Evolutionary conservation across 2,329 filamentous ascomycete species (phyloP).

Genomic region (Epichloe coenophiala): DNA sequence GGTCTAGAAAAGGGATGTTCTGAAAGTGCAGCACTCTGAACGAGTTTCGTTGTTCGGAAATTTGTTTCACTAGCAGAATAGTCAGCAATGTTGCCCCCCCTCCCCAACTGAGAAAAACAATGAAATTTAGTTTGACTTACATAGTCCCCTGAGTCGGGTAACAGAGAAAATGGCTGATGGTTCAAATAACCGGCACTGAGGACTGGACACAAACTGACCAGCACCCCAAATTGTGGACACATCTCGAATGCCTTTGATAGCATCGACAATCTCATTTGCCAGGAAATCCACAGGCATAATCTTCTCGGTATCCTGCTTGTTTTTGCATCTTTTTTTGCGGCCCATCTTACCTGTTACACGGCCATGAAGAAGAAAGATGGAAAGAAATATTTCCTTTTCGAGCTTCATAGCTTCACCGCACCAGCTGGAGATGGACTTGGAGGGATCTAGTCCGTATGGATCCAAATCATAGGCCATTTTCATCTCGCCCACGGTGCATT

Average conservation of each 20-base stretch:
- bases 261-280: slow-evolving; percentile 1
- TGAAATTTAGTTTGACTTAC: slow-evolving; percentile 12
- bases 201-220: slow-evolving; percentile 8
- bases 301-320: not conserved
- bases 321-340: not conserved
- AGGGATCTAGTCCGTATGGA: not conserved
- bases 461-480: slow-evolving; percentile 2
- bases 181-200: slow-evolving; percentile 3
- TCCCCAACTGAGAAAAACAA: not conserved
- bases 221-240: slow-evolving; percentile 5
- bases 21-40: slow-evolving; percentile 18
- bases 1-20: slow-evolving; percentile 18
- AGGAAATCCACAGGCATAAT: slow-evolving; percentile 1
- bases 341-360: not conserved
- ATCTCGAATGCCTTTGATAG: slow-evolving; percentile 1
- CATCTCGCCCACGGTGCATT: slow-evolving; percentile 13
- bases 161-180: slow-evolving; percentile 6
- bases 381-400: slow-evolving; percentile 7
- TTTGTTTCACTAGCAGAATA: slow-evolving; percentile 11
- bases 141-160: slow-evolving; percentile 5
- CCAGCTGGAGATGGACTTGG: slow-evolving; percentile 4
- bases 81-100: not conserved
- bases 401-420: slow-evolving; percentile 5
- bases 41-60: slow-evolving; percentile 8
- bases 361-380: slow-evolving; percentile 5